These are phyloP conservation scores for Lichina pygmaea DNA, from an alignment of 495 filamentous ascomycete genomes.

Conservation along the genomic window DNA sequence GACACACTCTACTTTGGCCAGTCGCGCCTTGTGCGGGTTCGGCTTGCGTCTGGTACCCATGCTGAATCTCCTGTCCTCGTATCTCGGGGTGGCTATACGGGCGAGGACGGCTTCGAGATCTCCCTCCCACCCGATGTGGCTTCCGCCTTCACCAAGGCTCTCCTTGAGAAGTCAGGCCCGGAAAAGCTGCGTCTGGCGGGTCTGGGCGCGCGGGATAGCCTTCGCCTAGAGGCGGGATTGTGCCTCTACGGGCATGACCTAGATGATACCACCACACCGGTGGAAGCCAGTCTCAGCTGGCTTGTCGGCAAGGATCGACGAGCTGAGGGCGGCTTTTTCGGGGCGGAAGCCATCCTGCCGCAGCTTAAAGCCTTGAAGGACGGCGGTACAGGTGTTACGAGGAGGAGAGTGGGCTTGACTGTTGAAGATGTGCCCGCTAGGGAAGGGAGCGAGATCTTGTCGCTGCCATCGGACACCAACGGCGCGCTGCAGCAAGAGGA, in stretches of 20 bases:
- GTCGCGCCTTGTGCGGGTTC: slow-evolving; percentile 27
- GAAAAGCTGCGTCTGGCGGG: slow-evolving; percentile 55
- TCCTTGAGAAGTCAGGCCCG: slow-evolving; percentile 32
- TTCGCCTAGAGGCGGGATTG: slow-evolving; percentile 90
- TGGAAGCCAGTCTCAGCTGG: slow-evolving; percentile 63
- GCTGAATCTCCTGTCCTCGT: slow-evolving; percentile 33
- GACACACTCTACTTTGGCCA: slow-evolving; percentile 57
- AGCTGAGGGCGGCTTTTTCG: slow-evolving; percentile 36
- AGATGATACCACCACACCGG: slow-evolving; percentile 67
- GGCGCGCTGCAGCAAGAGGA: slow-evolving; percentile 21
- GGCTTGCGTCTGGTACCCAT: slow-evolving; percentile 14
- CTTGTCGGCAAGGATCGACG: slow-evolving; percentile 57
- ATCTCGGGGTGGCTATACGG: slow-evolving; percentile 79
- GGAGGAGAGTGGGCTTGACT: slow-evolving; percentile 55
- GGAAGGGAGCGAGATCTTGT: slow-evolving; percentile 59
- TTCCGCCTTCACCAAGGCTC: slow-evolving; percentile 25
- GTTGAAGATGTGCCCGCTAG: slow-evolving; percentile 73
- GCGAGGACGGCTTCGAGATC: slow-evolving; percentile 96
- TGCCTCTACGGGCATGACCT: slow-evolving; percentile 97
- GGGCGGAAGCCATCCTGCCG: slow-evolving; percentile 38
- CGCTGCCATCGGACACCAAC: slow-evolving; percentile 17
- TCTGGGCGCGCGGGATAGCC: slow-evolving; percentile 69
- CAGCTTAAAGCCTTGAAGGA: slow-evolving; percentile 44
- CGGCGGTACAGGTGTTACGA: slow-evolving; percentile 33
- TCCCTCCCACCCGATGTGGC: slow-evolving; percentile 39